Percentiles rank a stretch among this genome's conserved stretches.
phyloP scores from a whole-genome alignment of 441 rosid genomes.

The Populus hybrid region DNA sequence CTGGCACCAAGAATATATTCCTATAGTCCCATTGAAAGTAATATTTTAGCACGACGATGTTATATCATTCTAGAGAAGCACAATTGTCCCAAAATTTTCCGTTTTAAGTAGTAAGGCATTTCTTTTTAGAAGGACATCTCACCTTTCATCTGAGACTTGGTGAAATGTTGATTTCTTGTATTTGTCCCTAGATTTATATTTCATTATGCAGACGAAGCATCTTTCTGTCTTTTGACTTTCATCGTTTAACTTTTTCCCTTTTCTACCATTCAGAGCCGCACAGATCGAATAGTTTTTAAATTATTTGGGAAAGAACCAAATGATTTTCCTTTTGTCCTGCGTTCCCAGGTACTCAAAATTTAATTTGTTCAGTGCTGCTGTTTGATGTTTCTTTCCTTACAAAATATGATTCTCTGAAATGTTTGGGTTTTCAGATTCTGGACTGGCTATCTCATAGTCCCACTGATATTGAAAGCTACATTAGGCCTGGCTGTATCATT shows the following conservation, averaged over 20 bases:
- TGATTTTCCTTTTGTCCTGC: constrained; percentile 77
- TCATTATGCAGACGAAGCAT: background rate
- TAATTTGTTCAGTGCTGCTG: constrained; percentile 2
- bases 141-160: background rate
- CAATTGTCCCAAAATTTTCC: background rate
- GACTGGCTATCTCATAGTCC: constrained; percentile 94
- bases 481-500: constrained; percentile 91
- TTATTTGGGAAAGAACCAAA: constrained; percentile 91
- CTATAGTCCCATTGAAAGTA: background rate
- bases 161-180: background rate
- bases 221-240: background rate
- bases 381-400: constrained; percentile 17
- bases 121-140: background rate
- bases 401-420: constrained; percentile 15
- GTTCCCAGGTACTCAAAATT: constrained; percentile 65
- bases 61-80: background rate
- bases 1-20: background rate
- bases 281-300: constrained; percentile 83
- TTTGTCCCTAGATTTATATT: background rate
- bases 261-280: constrained; percentile 65
- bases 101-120: background rate
- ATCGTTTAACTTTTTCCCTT: background rate
- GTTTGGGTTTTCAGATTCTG: constrained; percentile 59
- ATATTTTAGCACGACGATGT: background rate
- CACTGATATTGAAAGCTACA: constrained; percentile 96